Evolutionary conservation across 2,329 filamentous ascomycete genomes (phyloP).

Genomic region (Talaromyces rugulosus): DNA sequence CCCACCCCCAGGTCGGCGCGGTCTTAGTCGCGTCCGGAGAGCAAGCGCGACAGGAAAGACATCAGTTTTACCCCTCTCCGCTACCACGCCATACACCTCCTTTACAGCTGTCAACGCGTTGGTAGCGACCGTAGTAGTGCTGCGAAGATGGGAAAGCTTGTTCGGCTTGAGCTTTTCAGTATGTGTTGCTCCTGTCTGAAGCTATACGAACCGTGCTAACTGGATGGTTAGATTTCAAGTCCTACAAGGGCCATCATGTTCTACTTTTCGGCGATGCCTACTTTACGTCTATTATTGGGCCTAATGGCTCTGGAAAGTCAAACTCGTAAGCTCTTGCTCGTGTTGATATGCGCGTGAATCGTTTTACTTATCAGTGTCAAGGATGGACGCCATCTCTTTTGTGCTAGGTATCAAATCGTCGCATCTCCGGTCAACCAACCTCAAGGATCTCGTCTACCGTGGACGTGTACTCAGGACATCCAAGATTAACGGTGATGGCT

Average conservation of each 20-base stretch:
- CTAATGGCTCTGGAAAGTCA: slow-evolving; percentile 98
- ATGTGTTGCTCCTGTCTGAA: slow-evolving; percentile 17
- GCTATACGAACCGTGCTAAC: slow-evolving; percentile 1
- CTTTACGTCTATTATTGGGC: slow-evolving; percentile 98
- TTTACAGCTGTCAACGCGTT: slow-evolving; percentile 3
- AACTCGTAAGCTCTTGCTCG: slow-evolving; percentile 66
- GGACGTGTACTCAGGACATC: slow-evolving; percentile 88
- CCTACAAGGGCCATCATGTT: slow-evolving; percentile 94
- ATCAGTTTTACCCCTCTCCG: slow-evolving; percentile 10
- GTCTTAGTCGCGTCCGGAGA: not conserved
- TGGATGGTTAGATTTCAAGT: slow-evolving; percentile 78
- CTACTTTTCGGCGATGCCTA: slow-evolving; percentile 96
- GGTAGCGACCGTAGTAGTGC: slow-evolving; percentile 19
- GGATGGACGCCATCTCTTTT: slow-evolving; percentile 99
- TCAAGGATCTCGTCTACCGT: slow-evolving; percentile 93
- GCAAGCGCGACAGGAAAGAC: slow-evolving; percentile 4
- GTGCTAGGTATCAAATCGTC: slow-evolving; percentile 98
- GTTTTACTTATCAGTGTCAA: slow-evolving; percentile 32
- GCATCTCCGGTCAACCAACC: slow-evolving; percentile 88
- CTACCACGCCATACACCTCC: not conserved
- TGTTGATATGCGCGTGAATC: not conserved
- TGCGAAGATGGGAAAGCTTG: slow-evolving; percentile 85
- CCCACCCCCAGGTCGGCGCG: not conserved
- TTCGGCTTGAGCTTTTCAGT: slow-evolving; percentile 92
- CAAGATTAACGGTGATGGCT: slow-evolving; percentile 86